Percentiles rank a stretch among this genome's conserved stretches.
Conservation (phyloP, 176 grass and related monocot species). For the Echinochloa phyllopogon region DNA sequence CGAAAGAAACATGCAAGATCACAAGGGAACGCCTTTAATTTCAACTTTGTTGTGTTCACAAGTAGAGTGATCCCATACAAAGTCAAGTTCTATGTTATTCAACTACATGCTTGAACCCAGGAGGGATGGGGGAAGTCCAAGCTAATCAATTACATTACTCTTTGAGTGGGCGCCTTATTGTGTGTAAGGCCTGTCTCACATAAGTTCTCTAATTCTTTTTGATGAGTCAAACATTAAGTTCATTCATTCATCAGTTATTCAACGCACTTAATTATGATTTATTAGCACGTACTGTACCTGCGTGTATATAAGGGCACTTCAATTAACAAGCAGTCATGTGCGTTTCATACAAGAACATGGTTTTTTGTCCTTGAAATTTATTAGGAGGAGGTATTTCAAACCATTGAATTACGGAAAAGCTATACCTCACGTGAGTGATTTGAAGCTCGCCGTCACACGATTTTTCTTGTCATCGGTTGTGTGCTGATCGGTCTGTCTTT, state of each 20-base stretch:
- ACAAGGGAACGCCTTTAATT: neutral
- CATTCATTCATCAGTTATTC: neutral
- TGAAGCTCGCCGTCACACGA: too few relatives aligned
- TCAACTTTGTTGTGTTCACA: neutral
- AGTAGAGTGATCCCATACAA: neutral
- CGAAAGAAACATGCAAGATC: neutral
- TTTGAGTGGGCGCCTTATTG: neutral
- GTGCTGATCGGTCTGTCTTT: too few relatives aligned
- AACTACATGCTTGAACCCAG: neutral
- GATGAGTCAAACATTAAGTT: neutral
- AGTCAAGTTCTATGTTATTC: neutral
- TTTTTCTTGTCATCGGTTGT: too few relatives aligned
- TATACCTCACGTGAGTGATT: too few relatives aligned
- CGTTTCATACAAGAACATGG: neutral
- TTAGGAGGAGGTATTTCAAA: neutral
- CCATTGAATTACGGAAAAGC: too few relatives aligned
- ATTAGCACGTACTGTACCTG: neutral
- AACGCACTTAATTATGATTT: neutral
- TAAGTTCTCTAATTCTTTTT: neutral
- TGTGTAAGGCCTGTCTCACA: neutral
- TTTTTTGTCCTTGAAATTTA: neutral
- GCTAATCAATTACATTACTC: neutral
- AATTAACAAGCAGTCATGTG: neutral
- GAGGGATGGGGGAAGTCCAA: neutral
- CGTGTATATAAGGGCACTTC: neutral